Evolutionary conservation across 1,284 basidiomycete genomes (phyloP).

Genomic region (Inonotus hispidus): DNA sequence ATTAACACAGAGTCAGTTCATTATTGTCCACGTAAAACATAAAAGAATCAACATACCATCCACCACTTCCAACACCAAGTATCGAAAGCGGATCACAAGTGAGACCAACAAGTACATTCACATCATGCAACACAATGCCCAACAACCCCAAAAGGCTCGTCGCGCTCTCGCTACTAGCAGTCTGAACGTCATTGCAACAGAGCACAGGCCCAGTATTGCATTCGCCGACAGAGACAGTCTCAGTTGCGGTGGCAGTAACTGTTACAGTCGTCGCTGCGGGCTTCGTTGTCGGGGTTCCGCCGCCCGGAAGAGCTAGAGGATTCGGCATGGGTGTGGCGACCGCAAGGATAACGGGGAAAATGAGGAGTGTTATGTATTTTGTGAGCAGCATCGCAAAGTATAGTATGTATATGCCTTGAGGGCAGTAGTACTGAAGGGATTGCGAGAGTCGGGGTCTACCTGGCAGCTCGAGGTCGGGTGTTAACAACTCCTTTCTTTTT

Average conservation of each 20-base stretch:
- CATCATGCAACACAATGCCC: slow-evolving; percentile 11
- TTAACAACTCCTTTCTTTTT: not conserved
- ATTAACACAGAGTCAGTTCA: not conserved
- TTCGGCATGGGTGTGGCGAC: slow-evolving; percentile 8
- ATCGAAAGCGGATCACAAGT: slow-evolving; percentile 15
- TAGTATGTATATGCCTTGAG: not conserved
- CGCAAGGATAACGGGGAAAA: slow-evolving; percentile 11
- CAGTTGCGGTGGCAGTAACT: slow-evolving; percentile 22
- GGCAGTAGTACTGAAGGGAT: not conserved
- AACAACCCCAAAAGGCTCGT: slow-evolving; percentile 4
- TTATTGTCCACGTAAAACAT: not conserved
- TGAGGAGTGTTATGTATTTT: not conserved
- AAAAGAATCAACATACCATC: not conserved
- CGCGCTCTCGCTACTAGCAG: not conserved
- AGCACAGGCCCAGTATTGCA: slow-evolving; percentile 17
- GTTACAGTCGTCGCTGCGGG: slow-evolving; percentile 13
- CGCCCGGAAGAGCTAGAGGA: not conserved
- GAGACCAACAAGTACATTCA: slow-evolving; percentile 13
- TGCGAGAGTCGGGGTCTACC: not conserved
- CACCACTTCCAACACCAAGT: not conserved
- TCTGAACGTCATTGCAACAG: slow-evolving; percentile 18
- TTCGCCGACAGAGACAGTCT: not conserved
- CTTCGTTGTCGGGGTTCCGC: not conserved
- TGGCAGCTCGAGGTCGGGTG: not conserved
- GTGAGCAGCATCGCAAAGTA: not conserved